phyloP scores from a whole-genome alignment of 805 yeast genomes.

The Cyberlindnera nakhonratchasimensis region DNA sequence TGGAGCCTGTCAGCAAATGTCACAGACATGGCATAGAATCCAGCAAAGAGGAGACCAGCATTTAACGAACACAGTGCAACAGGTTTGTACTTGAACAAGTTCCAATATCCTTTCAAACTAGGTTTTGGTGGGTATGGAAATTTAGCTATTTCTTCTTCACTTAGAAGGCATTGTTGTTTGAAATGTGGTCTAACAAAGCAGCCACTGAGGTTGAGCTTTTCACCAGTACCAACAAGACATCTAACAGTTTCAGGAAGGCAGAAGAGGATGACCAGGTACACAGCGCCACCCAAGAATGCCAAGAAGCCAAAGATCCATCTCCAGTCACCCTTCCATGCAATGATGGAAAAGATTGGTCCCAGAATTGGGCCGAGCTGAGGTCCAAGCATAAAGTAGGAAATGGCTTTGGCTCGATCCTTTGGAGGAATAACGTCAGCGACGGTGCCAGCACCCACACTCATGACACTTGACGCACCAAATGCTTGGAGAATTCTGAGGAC shows the following conservation, averaged over 20 bases:
- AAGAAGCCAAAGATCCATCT: constrained; percentile 79
- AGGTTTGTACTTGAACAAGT: constrained; percentile 39
- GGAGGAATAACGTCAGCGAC: constrained; percentile 71
- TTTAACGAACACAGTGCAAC: constrained; percentile 43
- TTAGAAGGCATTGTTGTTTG: constrained; percentile 25
- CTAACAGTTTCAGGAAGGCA: constrained; percentile 79
- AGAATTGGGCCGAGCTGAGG: constrained; percentile 83
- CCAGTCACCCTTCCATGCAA: constrained; percentile 71
- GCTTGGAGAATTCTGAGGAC: constrained; percentile 70
- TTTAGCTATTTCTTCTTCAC: constrained; percentile 13
- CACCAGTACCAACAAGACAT: constrained; percentile 54
- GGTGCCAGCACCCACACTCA: constrained; percentile 89
- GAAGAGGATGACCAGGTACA: constrained; percentile 48
- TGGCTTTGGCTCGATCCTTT: constrained; percentile 70
- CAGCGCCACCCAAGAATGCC: constrained; percentile 60
- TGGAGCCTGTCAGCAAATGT: constrained; percentile 42
- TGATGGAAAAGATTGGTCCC: constrained; percentile 80
- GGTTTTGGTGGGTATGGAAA: constrained; percentile 48
- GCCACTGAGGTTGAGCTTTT: constrained; percentile 19
- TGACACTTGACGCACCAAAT: constrained; percentile 83
- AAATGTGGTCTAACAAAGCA: constrained; percentile 32
- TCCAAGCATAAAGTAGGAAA: constrained; percentile 83
- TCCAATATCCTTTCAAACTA: constrained; percentile 34
- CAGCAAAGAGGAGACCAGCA: constrained; percentile 50
- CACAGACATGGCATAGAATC: constrained; percentile 51